Evolutionary conservation across 306 rosid genomes (phyloP).

Genomic region (Rubus parviflorus): DNA sequence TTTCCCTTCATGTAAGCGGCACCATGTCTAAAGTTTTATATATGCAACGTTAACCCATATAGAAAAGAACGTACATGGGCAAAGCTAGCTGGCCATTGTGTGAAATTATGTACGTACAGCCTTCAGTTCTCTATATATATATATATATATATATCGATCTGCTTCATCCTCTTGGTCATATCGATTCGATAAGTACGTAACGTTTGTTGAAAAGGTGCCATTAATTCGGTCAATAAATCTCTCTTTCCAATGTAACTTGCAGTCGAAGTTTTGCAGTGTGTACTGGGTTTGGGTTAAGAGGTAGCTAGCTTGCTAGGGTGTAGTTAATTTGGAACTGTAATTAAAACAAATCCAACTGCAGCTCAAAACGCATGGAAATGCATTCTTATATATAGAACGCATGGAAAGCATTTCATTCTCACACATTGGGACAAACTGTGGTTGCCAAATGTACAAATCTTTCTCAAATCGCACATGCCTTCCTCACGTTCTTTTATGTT

Average conservation of each 20-base stretch:
- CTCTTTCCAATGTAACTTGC: background rate
- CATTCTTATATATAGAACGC: background rate
- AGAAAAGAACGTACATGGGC: background rate
- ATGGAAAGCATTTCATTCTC: background rate
- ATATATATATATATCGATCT: no score
- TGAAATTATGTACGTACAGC: background rate
- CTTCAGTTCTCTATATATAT: background rate
- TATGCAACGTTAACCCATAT: background rate
- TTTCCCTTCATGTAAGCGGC: background rate
- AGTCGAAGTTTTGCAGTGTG: background rate
- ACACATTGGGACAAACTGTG: background rate
- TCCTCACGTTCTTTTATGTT: background rate
- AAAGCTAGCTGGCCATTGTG: background rate
- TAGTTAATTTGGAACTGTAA: background rate
- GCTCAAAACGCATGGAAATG: background rate
- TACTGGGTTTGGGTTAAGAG: background rate
- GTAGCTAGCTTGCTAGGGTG: background rate
- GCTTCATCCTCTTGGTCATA: background rate
- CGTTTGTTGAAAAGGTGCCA: background rate
- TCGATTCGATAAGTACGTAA: background rate
- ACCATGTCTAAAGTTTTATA: background rate
- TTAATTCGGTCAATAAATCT: background rate
- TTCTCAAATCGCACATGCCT: constrained; percentile 4
- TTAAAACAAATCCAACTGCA: constrained; percentile 3
- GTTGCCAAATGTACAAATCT: constrained; percentile 1